Base-by-base conservation (phyloP, 2,329 filamentous ascomycete genomes). In the Colletotrichum salicis region DNA sequence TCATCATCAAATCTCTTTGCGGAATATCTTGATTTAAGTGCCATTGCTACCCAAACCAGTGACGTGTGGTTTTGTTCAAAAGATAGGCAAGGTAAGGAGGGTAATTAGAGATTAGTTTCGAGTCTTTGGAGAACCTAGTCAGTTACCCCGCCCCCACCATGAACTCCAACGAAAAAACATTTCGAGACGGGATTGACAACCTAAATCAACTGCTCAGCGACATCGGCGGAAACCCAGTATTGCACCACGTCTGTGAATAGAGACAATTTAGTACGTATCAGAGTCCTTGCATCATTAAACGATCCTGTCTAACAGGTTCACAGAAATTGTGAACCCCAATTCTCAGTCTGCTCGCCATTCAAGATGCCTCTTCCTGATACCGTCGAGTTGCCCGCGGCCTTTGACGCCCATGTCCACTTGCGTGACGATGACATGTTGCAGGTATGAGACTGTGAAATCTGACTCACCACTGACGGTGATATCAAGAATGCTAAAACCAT, bases 391-490 rank as follows among this genome's bases (percentile, higher is more conserved):
- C 89, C 90, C 61, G 86, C 91, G 27, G 85, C 90, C 73, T 91
- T 91, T 64, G 91, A 93, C 80, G 89, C 92, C 82, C 90, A 92
- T 76, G 92, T 94, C 76, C 92, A 94, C 80, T 84, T 94, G 75
- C 89, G 92, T 35, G 89, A 94, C 80, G 92, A 88, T 24, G 84
- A 87, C 70, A 88, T 91, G 85, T 90, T 92, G 87, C 84, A 72
- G 64, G 69, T 71, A 35, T 27, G 37, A 59, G 8, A 11, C n/a
- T 6, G n/a, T 22, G 12, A 4, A 35, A 15, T 12, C 12, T 3
- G n/a, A n/a, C 8, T 1, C 24, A 31, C 5, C 3, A 7, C 12
- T 13, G 7, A 22, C 8, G 8, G 8, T 7, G 15, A n/a, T 7
- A 13, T 19, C 13, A 27, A 13, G 24, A 8, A 19, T 15, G 57